These are phyloP conservation scores for Pseudodiploospora longispora DNA, from an alignment of 2,329 filamentous ascomycete species.

Conservation along the genomic window DNA sequence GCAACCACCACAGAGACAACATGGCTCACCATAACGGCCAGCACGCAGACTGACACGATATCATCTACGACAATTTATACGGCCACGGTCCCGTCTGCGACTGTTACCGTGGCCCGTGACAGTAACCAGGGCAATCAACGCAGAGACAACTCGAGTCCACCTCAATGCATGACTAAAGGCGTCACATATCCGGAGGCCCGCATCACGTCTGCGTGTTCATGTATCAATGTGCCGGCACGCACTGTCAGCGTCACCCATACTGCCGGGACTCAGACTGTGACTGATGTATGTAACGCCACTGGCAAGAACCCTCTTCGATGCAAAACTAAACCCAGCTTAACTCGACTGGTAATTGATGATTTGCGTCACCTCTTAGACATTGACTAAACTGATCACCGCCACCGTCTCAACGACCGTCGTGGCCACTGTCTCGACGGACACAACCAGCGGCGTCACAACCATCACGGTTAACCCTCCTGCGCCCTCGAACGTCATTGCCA, in stretches of 20 bases:
- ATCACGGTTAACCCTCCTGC: not conserved
- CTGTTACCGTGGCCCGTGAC: constrained; percentile 11
- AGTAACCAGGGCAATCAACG: not conserved
- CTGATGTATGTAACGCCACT: constrained; percentile 5
- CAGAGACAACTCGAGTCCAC: constrained; percentile 6
- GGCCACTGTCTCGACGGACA: constrained; percentile 1
- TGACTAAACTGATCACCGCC: not conserved
- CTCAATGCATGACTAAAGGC: constrained; percentile 15
- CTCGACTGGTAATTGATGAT: not conserved
- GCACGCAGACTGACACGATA: constrained; percentile 4
- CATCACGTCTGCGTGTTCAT: constrained; percentile 16
- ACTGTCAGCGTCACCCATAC: constrained; percentile 12
- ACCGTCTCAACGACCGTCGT: not conserved
- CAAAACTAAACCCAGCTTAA: not conserved
- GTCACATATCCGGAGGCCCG: constrained; percentile 15
- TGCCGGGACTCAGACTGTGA: constrained; percentile 6
- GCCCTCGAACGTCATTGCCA: too few species aligned
- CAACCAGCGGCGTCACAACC: not conserved
- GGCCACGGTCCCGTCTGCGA: constrained; percentile 12
- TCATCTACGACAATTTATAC: constrained; percentile 14
- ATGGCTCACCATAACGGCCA: constrained; percentile 7
- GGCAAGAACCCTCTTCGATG: not conserved
- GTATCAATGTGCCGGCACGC: constrained; percentile 14
- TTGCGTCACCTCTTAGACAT: not conserved
- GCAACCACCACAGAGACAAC: constrained; percentile 10